Conservation (phyloP, 176 grass and related monocot genomes). For the Alloteropsis semialata region DNA sequence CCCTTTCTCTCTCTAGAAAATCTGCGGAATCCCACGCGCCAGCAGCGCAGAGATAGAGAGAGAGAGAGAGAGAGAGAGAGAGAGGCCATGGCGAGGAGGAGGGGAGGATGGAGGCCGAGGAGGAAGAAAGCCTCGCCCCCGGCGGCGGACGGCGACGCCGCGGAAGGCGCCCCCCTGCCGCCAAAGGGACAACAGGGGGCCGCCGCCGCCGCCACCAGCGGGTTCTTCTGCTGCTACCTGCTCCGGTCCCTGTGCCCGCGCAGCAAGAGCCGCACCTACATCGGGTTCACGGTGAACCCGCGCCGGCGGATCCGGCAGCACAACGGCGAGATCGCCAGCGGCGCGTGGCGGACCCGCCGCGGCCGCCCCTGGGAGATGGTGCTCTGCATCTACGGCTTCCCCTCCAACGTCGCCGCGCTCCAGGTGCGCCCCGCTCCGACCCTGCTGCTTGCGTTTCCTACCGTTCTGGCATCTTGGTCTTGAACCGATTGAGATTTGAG, state of each 20-base stretch:
- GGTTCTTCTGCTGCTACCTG: conserved; percentile 93
- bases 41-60: not conserved
- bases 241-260: conserved; percentile 76
- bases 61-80: not conserved
- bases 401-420: conserved; percentile 79
- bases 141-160: not conserved
- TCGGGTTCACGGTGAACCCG: conserved; percentile 93
- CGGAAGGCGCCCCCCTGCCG: not conserved
- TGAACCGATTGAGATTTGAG: not conserved
- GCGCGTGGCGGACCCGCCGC: conserved; percentile 60
- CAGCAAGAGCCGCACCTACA: conserved; percentile 70
- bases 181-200: not conserved
- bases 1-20: not conserved
- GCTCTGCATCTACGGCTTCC: conserved; percentile 91
- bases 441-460: too few species aligned
- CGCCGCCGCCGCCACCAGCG: not conserved
- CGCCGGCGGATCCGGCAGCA: conserved; percentile 87
- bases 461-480: too few species aligned
- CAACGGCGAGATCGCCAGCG: conserved; percentile 83
- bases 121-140: not conserved
- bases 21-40: not conserved
- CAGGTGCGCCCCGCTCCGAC: conserved; percentile 30
- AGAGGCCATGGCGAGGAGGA: conserved; percentile 30
- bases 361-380: conserved; percentile 96
- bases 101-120: conserved; percentile 10